These are phyloP conservation scores for Alternaria atra DNA, from an alignment of 2,329 filamentous ascomycete species.

Conservation along the genomic window DNA sequence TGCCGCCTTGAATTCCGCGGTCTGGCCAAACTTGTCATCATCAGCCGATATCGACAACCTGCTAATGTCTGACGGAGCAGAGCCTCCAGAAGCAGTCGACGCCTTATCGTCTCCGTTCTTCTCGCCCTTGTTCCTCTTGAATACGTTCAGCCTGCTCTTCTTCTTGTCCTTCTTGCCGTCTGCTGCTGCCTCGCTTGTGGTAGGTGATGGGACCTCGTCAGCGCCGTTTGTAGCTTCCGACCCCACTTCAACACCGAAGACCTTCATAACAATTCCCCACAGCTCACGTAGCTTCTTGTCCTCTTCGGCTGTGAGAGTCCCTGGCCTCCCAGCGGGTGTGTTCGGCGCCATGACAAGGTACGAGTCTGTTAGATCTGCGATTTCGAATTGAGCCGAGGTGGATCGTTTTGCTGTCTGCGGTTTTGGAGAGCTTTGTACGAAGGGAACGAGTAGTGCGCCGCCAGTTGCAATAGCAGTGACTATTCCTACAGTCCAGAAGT, in stretches of 20 bases:
- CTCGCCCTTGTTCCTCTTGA: conserved; percentile 66
- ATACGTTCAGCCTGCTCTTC: conserved; percentile 77
- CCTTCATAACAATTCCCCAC: conserved; percentile 78
- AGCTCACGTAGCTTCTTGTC: conserved; percentile 88
- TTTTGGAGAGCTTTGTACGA: conserved; percentile 21
- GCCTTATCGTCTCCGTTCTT: conserved; percentile 52
- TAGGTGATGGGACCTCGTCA: conserved; percentile 22
- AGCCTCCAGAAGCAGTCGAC: conserved; percentile 32
- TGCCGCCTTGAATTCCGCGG: conserved; percentile 84
- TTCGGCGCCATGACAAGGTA: conserved; percentile 53
- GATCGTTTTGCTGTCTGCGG: conserved; percentile 15
- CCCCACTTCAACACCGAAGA: conserved; percentile 67
- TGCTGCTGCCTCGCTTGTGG: conserved; percentile 21
- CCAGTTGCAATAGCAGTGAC: conserved; percentile 45
- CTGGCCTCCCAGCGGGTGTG: conserved; percentile 74
- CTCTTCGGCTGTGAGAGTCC: conserved; percentile 88
- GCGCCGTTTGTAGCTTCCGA: conserved; percentile 37
- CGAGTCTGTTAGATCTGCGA: conserved; percentile 37
- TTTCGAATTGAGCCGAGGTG: conserved; percentile 27
- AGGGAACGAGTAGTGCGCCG: conserved; percentile 41
- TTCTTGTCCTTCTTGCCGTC: conserved; percentile 68
- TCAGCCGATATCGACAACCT: conserved; percentile 46
- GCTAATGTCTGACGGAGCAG: conserved; percentile 42
- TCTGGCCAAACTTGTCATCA: conserved; percentile 94
- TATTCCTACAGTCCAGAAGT: conserved; percentile 37